Evolutionary conservation across 352 stramenopile species (phyloP), one percentile per base, ranked within the genome.

Genomic region (Pythium aristosporum): DNA sequence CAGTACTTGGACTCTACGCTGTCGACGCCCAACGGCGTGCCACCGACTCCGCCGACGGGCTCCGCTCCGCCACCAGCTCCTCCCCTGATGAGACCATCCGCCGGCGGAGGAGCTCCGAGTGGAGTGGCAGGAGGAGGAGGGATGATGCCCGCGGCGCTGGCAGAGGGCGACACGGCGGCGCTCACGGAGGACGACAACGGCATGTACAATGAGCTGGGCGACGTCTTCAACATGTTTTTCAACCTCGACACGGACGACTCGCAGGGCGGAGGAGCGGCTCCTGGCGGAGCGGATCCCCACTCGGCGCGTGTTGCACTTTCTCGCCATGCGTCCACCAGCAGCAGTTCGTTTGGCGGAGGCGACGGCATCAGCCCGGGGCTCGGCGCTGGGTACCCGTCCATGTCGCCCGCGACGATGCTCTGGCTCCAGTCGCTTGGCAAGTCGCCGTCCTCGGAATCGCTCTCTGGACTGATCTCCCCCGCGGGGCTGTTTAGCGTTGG

Each of bases 221-320:
- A 89, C 63, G 80, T 89, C 11, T 89, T 89, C 52, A 82, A 80
- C 57, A 83, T 85, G 58, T 89, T 84, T n/a, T 85, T 91, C 21
- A 82, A 81, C 43, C 67, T 85, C n/a, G 80, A 88, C 37, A 76
- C 78, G 49, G 65, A 78, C 50, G 74, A 81, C 28, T 61, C 41
- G 36, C 56, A 73, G 70, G 36, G 58, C 7, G 42, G 28, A 20
- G 61, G 55, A 15, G 34, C 2, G 16, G 16, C 56, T 34, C 30
- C 48, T 8, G 50, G 32, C 32, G 50, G 50, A 57, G 50, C 8
- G 11, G 50, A n/a, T 13, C 49, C 30, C 7, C 49, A 41, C 49
- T 30, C 25, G 25, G 49, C 77, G 54, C 74, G 75, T 18, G 80
- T 89, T 16, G 78, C 83, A 63, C 47, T 88, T 11, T 68, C 78